Base-by-base conservation (phyloP, 2,329 filamentous ascomycete genomes). In the Penicillium palitans region DNA sequence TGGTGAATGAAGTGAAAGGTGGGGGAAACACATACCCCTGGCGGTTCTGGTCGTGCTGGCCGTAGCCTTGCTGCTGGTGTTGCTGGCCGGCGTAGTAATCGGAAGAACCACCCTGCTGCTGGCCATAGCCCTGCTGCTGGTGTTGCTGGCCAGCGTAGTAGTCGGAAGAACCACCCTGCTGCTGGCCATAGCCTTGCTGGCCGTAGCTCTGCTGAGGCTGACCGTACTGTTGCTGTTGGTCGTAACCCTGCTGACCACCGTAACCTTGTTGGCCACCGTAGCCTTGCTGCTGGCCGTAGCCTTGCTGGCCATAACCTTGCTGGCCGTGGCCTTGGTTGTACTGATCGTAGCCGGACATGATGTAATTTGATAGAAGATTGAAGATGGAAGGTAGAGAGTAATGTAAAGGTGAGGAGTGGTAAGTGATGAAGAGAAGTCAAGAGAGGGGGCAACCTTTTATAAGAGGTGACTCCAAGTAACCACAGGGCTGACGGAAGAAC, bases 331-430 rank as follows among this genome's bases (percentile, higher is more conserved):
- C 61, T 40, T 66, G 53, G 46, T 52, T 52, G 57, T 59, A 58
- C 15, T 68, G 65, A 44, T 62, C 60, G 67, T 70, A 70, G 51
- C 69, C 68, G 40, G 67, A 66, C 63, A 68, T 68, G 45, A 49
- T 35, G 29, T 37, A 31, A 31, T 24, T 47, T 54, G 50, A 39
- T 59, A 6, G 7, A 15, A 42, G n/a, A 33, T 39, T 29, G 51
- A 37, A 29, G 29, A 8, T 47, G 21, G 41, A 46, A 54, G n/a
- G 15, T 33, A 12, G 19, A 27, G 31, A 13, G 19, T 52, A 35
- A 45, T 54, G 39, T 27, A 41, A 44, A 35, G 19, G 31, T 52
- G 44, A 37, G 52, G 51, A 51, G 33, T 41, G 50, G 44, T 58
- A 61, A 48, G 48, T 27, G 33, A 44, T 52, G 42, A 24, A 45